phyloP scores from a whole-genome alignment of 805 yeast genomes.

The Ogataea henricii region DNA sequence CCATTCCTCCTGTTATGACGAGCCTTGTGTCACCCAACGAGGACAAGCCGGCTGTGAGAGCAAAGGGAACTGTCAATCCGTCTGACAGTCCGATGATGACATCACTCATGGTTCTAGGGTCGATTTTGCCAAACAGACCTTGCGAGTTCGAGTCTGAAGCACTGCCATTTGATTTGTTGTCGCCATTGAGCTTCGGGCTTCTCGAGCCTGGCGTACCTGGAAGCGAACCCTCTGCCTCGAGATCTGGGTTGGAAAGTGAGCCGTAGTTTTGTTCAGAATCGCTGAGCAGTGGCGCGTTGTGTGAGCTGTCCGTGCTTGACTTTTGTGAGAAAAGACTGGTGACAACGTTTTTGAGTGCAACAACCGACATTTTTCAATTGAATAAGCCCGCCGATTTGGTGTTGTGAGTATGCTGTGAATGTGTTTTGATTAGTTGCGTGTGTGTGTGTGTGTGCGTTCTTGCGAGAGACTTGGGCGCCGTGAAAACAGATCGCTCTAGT shows the following conservation, averaged over 20 bases:
- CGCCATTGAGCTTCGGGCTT: conserved; percentile 3
- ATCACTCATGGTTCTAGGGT: conserved; percentile 94
- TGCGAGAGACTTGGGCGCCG: too few species aligned
- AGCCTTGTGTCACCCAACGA: conserved; percentile 85
- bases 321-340: not conserved
- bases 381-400: too few species aligned
- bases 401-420: not conserved
- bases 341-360: conserved; percentile 17
- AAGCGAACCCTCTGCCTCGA: conserved; percentile 10
- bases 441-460: not conserved
- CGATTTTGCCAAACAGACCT: conserved; percentile 54
- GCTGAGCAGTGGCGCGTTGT: conserved; percentile 9
- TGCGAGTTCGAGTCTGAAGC: not conserved
- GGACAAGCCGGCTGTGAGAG: conserved; percentile 93
- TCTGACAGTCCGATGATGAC: conserved; percentile 91
- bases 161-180: not conserved
- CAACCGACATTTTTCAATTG: conserved; percentile 17
- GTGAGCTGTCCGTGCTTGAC: not conserved
- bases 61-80: conserved; percentile 98
- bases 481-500: too few species aligned
- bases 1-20: conserved; percentile 97
- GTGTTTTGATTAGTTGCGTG: not conserved
- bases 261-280: conserved; percentile 15
- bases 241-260: conserved; percentile 12
- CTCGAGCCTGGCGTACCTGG: conserved; percentile 1